Conservation (phyloP, 192 early-diverging fungal species). For the Phlyctochytrium bullatum region DNA sequence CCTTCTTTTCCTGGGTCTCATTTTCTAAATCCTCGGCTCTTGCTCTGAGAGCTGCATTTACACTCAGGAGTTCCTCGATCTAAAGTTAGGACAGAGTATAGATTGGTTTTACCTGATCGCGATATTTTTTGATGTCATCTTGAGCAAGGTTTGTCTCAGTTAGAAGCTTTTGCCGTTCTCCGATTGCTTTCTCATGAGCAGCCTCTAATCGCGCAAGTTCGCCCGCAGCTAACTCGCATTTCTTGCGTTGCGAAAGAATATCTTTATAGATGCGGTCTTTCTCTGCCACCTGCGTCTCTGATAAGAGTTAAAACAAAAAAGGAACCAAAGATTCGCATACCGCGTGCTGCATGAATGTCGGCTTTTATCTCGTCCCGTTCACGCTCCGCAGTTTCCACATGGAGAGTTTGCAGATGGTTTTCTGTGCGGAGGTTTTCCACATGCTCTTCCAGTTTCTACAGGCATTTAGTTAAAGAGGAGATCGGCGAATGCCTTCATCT, state of each 20-base stretch:
- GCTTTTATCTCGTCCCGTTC: slow-evolving; percentile 19
- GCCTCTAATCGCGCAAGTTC: slow-evolving; percentile 32
- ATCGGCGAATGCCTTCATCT: slow-evolving; percentile 35
- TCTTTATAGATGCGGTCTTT: slow-evolving; percentile 45
- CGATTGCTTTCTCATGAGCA: slow-evolving; percentile 24
- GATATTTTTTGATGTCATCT: slow-evolving; percentile 27
- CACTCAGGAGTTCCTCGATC: background rate
- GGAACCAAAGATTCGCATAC: slow-evolving; percentile 2
- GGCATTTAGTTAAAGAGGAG: background rate
- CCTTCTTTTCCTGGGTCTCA: background rate
- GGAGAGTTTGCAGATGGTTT: slow-evolving; percentile 2
- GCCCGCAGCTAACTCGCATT: slow-evolving; percentile 24
- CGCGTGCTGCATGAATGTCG: slow-evolving; percentile 9
- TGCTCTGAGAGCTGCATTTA: background rate
- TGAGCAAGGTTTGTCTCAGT: slow-evolving; percentile 11
- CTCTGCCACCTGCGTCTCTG: slow-evolving; percentile 32
- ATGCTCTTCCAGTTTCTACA: background rate
- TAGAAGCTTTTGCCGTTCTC: slow-evolving; percentile 31
- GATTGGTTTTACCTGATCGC: slow-evolving; percentile 32
- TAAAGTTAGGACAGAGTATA: background rate
- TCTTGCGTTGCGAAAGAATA: slow-evolving; percentile 34
- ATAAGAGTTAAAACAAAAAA: background rate
- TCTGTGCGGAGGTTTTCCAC: background rate
- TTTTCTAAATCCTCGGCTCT: background rate
- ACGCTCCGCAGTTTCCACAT: slow-evolving; percentile 13